These are phyloP conservation scores for Psidium guajava DNA, from an alignment of 345 rosid species.

Conservation along the genomic window DNA sequence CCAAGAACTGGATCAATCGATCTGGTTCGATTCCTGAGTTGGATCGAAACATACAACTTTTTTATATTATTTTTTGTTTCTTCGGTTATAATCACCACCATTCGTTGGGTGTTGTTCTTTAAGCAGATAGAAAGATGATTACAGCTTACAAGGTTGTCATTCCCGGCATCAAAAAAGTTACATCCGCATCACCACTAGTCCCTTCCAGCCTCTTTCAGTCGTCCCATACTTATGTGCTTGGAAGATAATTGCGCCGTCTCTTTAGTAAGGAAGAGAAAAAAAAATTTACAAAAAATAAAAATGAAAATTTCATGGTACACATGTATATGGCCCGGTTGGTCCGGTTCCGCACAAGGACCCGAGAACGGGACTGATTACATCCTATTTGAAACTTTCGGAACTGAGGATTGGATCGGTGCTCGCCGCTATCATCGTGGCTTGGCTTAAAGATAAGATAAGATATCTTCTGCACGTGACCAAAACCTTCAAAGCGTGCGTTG, in stretches of 20 bases:
- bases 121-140: too few species aligned
- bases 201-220: not conserved
- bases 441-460: not conserved
- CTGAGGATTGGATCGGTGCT: too few species aligned
- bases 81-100: too few species aligned
- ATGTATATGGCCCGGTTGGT: accelerated
- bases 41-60: not conserved
- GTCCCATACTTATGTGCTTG: too few species aligned
- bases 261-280: not conserved
- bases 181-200: not conserved
- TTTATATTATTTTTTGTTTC: too few species aligned
- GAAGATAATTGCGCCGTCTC: not conserved
- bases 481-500: not conserved
- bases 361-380: accelerated
- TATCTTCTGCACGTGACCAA: not conserved
- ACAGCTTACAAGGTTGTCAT: too few species aligned
- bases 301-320: not conserved
- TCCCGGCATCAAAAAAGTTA: not conserved
- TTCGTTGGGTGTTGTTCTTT: too few species aligned
- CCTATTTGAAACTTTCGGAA: too few species aligned
- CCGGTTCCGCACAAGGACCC: not conserved
- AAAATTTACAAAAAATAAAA: not conserved
- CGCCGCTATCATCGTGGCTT: too few species aligned
- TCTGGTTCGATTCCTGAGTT: accelerated
- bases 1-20: accelerated